Percentiles rank a stretch among this genome's conserved stretches.
Evolutionary conservation across 1,284 basidiomycete genomes (phyloP).

Genomic region (Thecaphora thlaspeos): DNA sequence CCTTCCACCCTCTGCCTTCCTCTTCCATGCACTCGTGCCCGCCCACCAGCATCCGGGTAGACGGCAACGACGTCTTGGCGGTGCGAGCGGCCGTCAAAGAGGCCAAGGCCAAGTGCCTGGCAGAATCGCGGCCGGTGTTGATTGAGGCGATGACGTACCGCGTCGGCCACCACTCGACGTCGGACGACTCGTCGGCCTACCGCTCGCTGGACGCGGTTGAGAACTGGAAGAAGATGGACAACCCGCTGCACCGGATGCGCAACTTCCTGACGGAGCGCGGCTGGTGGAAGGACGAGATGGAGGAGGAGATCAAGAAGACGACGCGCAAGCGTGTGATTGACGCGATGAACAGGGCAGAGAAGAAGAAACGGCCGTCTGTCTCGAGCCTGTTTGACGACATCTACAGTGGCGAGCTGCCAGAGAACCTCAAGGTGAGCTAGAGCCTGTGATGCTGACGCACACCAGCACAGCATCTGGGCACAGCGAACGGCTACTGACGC

Average conservation of each 20-base stretch:
- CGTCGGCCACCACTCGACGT: conserved; percentile 91
- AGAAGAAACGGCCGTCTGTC: conserved; percentile 69
- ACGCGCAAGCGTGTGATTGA: conserved; percentile 73
- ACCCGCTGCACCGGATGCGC: conserved; percentile 81
- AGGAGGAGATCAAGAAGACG: conserved; percentile 70
- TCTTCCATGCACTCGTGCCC: too few relatives aligned
- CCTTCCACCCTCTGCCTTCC: too few relatives aligned
- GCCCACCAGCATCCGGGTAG: conserved; percentile 66
- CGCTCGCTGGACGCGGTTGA: conserved; percentile 44
- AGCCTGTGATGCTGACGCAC: neutral
- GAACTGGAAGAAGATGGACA: conserved; percentile 64
- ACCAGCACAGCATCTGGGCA: too few relatives aligned
- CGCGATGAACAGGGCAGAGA: conserved; percentile 76
- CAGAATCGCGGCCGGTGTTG: conserved; percentile 73
- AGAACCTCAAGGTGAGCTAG: conserved; percentile 62
- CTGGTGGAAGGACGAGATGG: conserved; percentile 82
- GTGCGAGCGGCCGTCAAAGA: conserved; percentile 79
- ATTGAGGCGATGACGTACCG: conserved; percentile 67
- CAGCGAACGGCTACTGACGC: too few relatives aligned
- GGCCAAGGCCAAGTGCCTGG: conserved; percentile 73
- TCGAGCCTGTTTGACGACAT: conserved; percentile 82
- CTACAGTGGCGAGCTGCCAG: conserved; percentile 61
- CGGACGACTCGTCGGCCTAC: conserved; percentile 90
- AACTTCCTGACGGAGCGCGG: conserved; percentile 70
- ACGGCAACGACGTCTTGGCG: conserved; percentile 89